Evolutionary conservation across 1,284 basidiomycete genomes (phyloP).

Genomic region (Cutaneotrichosporon cavernicola): DNA sequence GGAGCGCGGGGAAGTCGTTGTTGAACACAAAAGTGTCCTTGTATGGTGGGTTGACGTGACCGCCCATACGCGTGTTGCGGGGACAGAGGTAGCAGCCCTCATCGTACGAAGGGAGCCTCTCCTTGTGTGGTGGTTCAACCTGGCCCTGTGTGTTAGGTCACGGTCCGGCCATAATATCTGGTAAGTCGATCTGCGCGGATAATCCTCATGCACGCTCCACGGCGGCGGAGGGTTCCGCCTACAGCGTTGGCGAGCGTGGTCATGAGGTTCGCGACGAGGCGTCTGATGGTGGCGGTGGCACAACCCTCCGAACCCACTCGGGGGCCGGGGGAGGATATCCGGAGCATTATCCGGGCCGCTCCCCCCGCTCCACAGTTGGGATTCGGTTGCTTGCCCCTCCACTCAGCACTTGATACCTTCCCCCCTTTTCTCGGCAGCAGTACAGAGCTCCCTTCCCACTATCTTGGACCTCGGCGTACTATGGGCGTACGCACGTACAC

Average conservation of each 20-base stretch:
- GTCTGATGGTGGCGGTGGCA: background rate
- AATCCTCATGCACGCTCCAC: background rate
- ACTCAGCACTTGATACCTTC: background rate
- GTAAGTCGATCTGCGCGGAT: background rate
- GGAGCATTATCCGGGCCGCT: background rate
- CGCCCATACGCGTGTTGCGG: slow-evolving; percentile 76
- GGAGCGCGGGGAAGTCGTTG: slow-evolving; percentile 84
- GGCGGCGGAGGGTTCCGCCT: background rate
- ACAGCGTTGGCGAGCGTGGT: no score
- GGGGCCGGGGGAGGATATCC: background rate
- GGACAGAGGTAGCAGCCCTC: slow-evolving; percentile 86
- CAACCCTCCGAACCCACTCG: background rate
- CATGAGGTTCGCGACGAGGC: no score
- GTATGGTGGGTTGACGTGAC: slow-evolving; percentile 69
- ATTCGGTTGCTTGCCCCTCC: background rate
- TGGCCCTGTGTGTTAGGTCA: slow-evolving; percentile 70
- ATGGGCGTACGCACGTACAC: slow-evolving; percentile 6
- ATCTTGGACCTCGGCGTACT: no score
- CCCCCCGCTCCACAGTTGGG: background rate
- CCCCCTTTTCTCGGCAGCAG: background rate
- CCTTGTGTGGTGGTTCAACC: slow-evolving; percentile 64
- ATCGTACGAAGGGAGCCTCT: slow-evolving; percentile 68
- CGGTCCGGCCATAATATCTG: background rate
- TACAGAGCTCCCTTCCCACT: no score
- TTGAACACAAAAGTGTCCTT: slow-evolving; percentile 68